phyloP scores from a whole-genome alignment of 2,329 filamentous ascomycete genomes.

The Neospermospora avenae region DNA sequence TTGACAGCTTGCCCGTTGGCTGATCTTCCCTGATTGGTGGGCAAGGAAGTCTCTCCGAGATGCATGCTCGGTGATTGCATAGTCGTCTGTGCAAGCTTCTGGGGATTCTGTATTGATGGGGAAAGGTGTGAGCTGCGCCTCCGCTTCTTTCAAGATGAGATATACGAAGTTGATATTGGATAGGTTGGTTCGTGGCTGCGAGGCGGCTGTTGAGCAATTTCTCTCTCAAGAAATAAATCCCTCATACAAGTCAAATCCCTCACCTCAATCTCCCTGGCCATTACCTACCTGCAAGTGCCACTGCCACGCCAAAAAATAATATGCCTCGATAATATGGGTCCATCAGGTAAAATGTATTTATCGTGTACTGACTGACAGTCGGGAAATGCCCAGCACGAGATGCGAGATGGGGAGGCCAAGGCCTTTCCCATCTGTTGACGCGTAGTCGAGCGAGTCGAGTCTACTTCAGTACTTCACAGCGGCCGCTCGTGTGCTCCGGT shows the following conservation, averaged over 20 bases:
- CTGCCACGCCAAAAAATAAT: neutral
- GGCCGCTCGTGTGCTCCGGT: too few relatives aligned
- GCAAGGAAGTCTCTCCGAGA: neutral
- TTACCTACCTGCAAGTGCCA: neutral
- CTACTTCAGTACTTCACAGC: too few relatives aligned
- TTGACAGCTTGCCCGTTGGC: neutral
- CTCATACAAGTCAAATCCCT: neutral
- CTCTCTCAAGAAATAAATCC: neutral
- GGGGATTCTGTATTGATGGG: neutral
- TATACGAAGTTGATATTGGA: neutral
- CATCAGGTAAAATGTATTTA: neutral
- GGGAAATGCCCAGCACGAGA: too few relatives aligned
- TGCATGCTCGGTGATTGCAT: neutral
- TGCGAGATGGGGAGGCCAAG: too few relatives aligned
- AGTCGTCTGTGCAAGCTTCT: neutral
- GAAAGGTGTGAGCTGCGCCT: neutral
- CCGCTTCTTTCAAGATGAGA: neutral
- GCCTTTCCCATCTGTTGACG: too few relatives aligned
- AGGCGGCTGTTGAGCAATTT: neutral
- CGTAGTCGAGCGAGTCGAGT: too few relatives aligned
- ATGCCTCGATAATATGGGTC: neutral
- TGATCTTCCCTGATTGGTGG: neutral
- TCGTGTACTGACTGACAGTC: neutral
- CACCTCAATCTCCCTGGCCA: constrained; percentile 8
- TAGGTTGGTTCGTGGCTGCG: neutral